Evolutionary conservation across 164 flowering plant genomes (phyloP), one percentile per base, ranked within the genome.

Genomic region (Kingdonia uniflora): DNA sequence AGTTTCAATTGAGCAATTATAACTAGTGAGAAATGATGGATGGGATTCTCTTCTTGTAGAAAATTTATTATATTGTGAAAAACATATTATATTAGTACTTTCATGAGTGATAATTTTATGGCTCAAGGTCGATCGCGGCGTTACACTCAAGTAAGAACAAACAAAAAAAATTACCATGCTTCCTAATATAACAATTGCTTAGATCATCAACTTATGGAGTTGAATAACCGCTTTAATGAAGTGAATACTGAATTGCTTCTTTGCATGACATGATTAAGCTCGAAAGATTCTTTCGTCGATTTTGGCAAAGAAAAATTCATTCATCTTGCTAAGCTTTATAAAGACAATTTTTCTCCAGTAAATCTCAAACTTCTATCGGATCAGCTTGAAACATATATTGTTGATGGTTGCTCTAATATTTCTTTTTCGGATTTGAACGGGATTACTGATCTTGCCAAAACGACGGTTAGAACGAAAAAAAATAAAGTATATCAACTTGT

Each of bases 381-480:
- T 51, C 23, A 51, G 15, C 23, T 51, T 11, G 54, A 51, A 6
- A 35, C 16, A 29, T 51, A 51, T 51, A 33, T 51, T 35, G 11
- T 29, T 2, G 54, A 51, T 51, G 29, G 25, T 39, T 11, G 23
- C 13, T 51, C 41, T 13, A 17, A 51, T 14, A 7, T 15, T 17
- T 10, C 1, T 11, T 51, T 51, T 23, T 51, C 15, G 6, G 4
- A 10, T 6, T 19, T 51, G 40, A 14, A 29, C 1, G 42, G 54
- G 6, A 51, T 51, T 33, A 51, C 7, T 17, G 54, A 19, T 33
- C 54, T 51, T 51, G 41, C 41, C 19, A 35, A 33, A 39, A 35
- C 19, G 15, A 51, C 26, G 54, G 41, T 29, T 33, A 39, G n/a
- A 16, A 51, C 41, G 14, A 35, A n/a, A 29, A 33, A 51, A 17